Evolutionary conservation across 139 green algal genomes (phyloP).

Genomic region (Closterium sp.): DNA sequence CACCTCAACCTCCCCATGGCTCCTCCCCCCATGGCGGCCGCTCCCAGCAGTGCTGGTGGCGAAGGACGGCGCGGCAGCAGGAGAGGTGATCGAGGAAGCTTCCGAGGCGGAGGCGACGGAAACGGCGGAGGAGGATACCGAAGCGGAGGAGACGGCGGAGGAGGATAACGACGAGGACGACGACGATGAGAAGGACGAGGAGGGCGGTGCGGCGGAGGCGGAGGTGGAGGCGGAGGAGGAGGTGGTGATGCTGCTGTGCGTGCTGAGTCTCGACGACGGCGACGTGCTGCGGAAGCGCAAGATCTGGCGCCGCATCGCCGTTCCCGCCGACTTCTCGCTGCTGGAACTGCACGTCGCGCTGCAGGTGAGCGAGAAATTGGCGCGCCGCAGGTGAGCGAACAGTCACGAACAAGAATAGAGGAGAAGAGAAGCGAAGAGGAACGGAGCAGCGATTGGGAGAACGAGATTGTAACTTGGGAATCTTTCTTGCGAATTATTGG

Average conservation of each 20-base stretch:
- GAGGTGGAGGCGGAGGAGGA: conserved; percentile 25
- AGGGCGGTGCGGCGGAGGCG: neutral
- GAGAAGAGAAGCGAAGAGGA: too few relatives aligned
- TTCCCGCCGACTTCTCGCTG: conserved; percentile 34
- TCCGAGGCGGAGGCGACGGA: neutral
- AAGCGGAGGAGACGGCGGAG: neutral
- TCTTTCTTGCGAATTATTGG: too few relatives aligned
- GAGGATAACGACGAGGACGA: neutral
- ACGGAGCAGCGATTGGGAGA: too few relatives aligned
- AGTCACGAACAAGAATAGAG: too few relatives aligned
- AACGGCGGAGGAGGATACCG: neutral
- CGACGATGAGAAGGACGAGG: neutral
- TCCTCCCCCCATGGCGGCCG: too few relatives aligned
- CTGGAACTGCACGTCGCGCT: conserved; percentile 43
- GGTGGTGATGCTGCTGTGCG: conserved; percentile 36
- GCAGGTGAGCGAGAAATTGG: conserved; percentile 17
- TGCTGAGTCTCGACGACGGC: conserved; percentile 21
- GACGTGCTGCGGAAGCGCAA: conserved; percentile 4
- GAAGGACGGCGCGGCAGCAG: neutral
- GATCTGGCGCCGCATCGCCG: conserved; percentile 1
- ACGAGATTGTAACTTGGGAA: too few relatives aligned
- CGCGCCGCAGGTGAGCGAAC: too few relatives aligned
- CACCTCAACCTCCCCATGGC: too few relatives aligned
- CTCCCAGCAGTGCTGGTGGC: neutral
- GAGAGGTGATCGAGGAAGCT: neutral